Base-by-base conservation (phyloP, 2,329 filamentous ascomycete species). In the Graphilbum sp. region DNA sequence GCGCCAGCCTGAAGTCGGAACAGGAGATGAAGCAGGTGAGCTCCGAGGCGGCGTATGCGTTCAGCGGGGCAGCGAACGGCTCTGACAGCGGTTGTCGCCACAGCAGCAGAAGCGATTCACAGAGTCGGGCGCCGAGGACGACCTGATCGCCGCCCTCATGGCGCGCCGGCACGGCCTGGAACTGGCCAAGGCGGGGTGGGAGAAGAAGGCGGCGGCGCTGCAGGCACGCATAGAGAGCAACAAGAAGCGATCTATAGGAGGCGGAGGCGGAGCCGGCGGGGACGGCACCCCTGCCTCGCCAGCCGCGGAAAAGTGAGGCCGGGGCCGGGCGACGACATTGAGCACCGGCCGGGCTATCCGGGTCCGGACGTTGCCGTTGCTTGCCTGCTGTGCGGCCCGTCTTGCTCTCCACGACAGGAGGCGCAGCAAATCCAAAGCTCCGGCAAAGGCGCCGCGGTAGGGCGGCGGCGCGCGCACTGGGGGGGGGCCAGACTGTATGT, bases 1-100 rank as follows among this genome's bases (percentile, higher is more conserved):
- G 55, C 27, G 55, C 55, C 5, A 47, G 49, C 4, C 46, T 58
- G 31, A 58, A 58, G 48, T 46, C 45, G 25, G 47, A 47, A 31
- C 41, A 47, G 13, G 49, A 57, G 38, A 41, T 37, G 3, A 41
- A 39, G 15, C 23, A 43, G 39, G 45, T 43, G n/a, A 9, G 39
- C 29, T 16, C 21, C 11, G 21, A 24, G 11, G 6, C 5, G 11
- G 21, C 5, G 9, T 19, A 11, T n/a, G n/a, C n/a, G n/a, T n/a
- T n/a, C n/a, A n/a, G n/a, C n/a, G n/a, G n/a, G n/a, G n/a, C n/a
- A n/a, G n/a, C n/a, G n/a, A n/a, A n/a, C n/a, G n/a, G n/a, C n/a
- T n/a, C n/a, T n/a, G n/a, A n/a, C n/a, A n/a, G n/a, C n/a, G n/a
- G n/a, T 18, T 8, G 10, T 8, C n/a, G 19, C 13, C 4, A 30